A percentile compares a stretch with the other conserved stretches of the same genome.
phyloP scores from a whole-genome alignment of 495 filamentous ascomycete genomes.

The Pseudoneurospora amorphoporcata region DNA sequence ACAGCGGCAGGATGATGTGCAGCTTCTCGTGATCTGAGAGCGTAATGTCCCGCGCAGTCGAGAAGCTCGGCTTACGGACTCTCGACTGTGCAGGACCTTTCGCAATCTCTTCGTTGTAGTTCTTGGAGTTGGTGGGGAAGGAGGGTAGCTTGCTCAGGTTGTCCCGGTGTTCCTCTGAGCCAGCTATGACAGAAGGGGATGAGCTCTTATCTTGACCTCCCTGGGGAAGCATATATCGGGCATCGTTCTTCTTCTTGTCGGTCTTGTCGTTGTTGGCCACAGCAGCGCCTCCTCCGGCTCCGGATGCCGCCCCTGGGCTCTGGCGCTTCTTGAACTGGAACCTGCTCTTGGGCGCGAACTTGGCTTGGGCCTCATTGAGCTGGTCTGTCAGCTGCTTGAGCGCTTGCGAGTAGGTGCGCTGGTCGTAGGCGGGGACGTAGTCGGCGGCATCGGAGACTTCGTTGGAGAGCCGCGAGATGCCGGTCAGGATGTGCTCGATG shows the following conservation, averaged over 20 bases:
- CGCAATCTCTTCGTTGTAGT: conserved; percentile 43
- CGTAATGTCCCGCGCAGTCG: conserved; percentile 46
- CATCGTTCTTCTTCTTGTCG: conserved; percentile 1
- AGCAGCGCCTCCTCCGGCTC: background rate
- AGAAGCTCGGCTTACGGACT: conserved; percentile 50
- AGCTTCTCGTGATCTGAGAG: conserved; percentile 51
- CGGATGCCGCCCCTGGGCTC: background rate
- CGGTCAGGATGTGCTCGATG: conserved; percentile 31
- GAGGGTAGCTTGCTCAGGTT: conserved; percentile 17
- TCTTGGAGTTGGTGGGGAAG: conserved; percentile 25
- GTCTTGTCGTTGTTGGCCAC: conserved; percentile 5
- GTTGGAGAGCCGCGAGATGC: conserved; percentile 33
- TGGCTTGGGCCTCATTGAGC: conserved; percentile 32
- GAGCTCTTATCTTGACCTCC: background rate
- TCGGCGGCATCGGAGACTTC: conserved; percentile 35
- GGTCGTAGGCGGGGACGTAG: conserved; percentile 36
- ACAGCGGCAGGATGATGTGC: conserved; percentile 65
- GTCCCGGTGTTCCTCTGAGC: conserved; percentile 21
- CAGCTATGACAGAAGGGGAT: background rate
- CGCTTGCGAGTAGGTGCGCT: conserved; percentile 30
- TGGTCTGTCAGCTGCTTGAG: conserved; percentile 34
- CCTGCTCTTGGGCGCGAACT: conserved; percentile 29
- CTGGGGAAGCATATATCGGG: background rate
- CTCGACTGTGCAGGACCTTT: conserved; percentile 9
- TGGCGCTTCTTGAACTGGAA: conserved; percentile 37